These are phyloP conservation scores for Eucalyptus cloeziana DNA, from an alignment of 345 rosid genomes.

Conservation along the genomic window DNA sequence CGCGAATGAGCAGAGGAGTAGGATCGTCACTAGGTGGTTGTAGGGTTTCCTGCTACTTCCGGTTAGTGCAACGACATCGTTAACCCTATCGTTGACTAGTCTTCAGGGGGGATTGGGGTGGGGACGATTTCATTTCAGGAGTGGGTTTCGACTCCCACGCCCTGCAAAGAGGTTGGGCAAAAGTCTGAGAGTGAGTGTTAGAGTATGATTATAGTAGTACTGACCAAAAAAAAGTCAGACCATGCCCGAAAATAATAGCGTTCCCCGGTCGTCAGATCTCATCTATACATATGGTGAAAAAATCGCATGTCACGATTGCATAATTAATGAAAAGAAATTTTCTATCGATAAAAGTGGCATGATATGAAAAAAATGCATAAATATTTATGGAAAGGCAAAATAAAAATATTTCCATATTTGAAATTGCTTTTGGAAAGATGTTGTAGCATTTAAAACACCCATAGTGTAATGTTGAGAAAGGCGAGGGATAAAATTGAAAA, in stretches of 20 bases:
- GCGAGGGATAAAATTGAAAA: not conserved
- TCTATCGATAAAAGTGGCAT: not conserved
- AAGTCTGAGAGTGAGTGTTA: no score
- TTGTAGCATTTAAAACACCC: not conserved
- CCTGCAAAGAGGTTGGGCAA: no score
- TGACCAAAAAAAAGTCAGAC: no score
- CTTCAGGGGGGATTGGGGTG: no score
- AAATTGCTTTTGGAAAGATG: not conserved
- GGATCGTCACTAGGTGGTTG: no score
- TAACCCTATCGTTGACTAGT: not conserved
- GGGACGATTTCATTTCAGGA: no score
- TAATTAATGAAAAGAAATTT: not conserved
- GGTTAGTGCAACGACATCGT: no score
- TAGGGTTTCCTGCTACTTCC: no score
- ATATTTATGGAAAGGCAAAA: not conserved
- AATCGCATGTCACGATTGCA: rapidly evolving
- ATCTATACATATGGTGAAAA: rapidly evolving
- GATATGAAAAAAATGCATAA: not conserved
- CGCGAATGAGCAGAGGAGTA: no score
- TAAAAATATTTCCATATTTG: not conserved
- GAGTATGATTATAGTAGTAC: no score
- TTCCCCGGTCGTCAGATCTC: not conserved
- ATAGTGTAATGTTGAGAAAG: not conserved
- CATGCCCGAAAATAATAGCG: not conserved
- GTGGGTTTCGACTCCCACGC: no score